Base-by-base conservation (phyloP, 2,329 filamentous ascomycete genomes). In the Cladophialophora yegresii region DNA sequence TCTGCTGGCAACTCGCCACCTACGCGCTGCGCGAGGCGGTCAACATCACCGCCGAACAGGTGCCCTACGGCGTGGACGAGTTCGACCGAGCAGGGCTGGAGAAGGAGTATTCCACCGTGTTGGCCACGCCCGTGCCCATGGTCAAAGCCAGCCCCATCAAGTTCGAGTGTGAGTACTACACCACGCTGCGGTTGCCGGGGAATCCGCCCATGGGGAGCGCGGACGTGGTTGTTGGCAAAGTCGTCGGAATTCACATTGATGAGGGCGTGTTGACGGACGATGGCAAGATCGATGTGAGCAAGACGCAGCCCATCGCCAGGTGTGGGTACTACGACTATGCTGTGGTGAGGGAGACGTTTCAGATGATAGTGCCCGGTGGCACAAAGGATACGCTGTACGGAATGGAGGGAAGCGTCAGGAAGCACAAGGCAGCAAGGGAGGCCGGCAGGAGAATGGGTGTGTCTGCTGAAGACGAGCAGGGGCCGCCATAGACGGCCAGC, bases 301-400 rank as follows among this genome's bases (percentile, higher is more conserved):
- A 86, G 75, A 84, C 82, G 23, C 76, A 80, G 75, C 85, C 85
- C 3, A 87, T 87, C 74, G 85, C 84, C 6, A 74, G 85, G 28
- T 86, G 82, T 71, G 85, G 85, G 16, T 87, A 87, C 72, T 84
- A 82, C 70, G 78, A 87, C 72, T 87, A 87, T 75, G 77, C 82
- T 1, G 82, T 84, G 10, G 77, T 87, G 2, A 75, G 76, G 58
- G 80, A 84, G 23, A 81, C 82, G 1, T 87, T 87, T 74, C 84
- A 87, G 55, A 87, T 87, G 85, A 73, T 77, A 3, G 79, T 83
- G 64, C 81, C 81, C 3, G 66, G 68, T 2, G 54, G 55, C 12
- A 56, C 57, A 3, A 30, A 80, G 75, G 54, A 74, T 71, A 71
- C 73, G 16, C 64, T 77, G 20, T 74, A 72, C 65, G 77, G 77